These are phyloP conservation scores for Houttuynia cordata DNA, from an alignment of 164 flowering plant species.

Conservation along the genomic window DNA sequence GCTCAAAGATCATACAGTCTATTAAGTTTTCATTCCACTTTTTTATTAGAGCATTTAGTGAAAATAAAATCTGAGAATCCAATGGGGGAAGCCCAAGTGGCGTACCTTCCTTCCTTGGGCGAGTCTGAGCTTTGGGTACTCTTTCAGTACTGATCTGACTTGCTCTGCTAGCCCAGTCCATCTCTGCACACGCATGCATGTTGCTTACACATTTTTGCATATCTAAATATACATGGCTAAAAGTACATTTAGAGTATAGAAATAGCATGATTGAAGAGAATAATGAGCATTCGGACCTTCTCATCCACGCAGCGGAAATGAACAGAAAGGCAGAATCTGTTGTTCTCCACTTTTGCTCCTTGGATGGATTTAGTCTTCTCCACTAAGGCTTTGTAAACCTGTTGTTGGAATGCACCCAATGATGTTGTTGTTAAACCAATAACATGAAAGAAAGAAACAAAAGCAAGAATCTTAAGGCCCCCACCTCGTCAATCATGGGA, in stretches of 20 bases:
- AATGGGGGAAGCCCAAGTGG: background rate
- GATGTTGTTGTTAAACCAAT: background rate
- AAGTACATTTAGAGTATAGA: background rate
- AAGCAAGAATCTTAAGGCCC: background rate
- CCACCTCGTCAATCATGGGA: constrained; percentile 16
- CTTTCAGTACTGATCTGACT: constrained; percentile 48
- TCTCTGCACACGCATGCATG: constrained; percentile 28
- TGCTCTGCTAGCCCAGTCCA: constrained; percentile 67
- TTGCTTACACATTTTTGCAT: background rate
- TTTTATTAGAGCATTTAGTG: too few species aligned
- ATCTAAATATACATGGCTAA: too few species aligned
- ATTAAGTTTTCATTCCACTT: too few species aligned
- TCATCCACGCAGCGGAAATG: constrained; percentile 90
- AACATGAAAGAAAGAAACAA: too few species aligned
- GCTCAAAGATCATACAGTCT: background rate
- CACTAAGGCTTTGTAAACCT: constrained; percentile 51
- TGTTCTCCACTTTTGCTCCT: constrained; percentile 84
- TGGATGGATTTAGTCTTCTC: constrained; percentile 63
- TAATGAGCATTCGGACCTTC: constrained; percentile 29
- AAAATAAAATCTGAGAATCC: background rate
- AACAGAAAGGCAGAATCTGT: constrained; percentile 87
- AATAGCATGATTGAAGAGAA: background rate
- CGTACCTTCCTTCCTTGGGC: constrained; percentile 73
- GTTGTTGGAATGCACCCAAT: background rate
- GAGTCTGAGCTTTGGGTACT: constrained; percentile 56